Conservation (phyloP, 2,329 filamentous ascomycete species). For the Scytalidium lignicola region DNA sequence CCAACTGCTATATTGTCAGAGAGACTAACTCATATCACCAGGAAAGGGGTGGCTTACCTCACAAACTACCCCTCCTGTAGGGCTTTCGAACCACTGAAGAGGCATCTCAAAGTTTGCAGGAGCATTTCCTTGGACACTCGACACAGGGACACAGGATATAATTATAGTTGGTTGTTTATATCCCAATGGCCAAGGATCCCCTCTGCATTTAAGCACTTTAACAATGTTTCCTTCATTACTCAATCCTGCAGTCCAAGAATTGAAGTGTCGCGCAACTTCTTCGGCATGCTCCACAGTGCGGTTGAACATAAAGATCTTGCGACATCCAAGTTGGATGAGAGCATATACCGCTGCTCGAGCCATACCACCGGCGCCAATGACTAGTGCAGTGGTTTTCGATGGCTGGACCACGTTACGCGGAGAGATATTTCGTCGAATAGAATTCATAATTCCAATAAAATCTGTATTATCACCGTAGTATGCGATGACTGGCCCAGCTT, state of each 20-base stretch:
- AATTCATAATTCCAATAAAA: constrained; percentile 74
- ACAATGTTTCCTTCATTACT: constrained; percentile 24
- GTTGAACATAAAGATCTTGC: constrained; percentile 71
- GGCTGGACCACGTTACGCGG: constrained; percentile 62
- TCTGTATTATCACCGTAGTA: constrained; percentile 78
- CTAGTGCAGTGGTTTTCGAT: constrained; percentile 40
- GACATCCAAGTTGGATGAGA: constrained; percentile 71
- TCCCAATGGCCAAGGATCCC: constrained; percentile 59
- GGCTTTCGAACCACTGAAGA: constrained; percentile 62
- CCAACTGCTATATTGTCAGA: constrained; percentile 36
- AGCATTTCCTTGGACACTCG: constrained; percentile 57
- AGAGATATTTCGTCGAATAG: constrained; percentile 65
- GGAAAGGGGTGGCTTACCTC: constrained; percentile 36
- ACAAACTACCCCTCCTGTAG: constrained; percentile 70
- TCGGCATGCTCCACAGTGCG: constrained; percentile 63
- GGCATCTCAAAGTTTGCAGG: constrained; percentile 69
- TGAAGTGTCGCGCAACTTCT: constrained; percentile 65
- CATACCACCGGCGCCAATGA: constrained; percentile 69
- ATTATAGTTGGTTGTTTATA: constrained; percentile 67
- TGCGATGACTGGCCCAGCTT: constrained; percentile 60
- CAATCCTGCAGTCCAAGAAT: constrained; percentile 33
- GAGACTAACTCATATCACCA: neutral
- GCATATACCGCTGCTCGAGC: constrained; percentile 73
- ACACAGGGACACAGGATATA: constrained; percentile 70
- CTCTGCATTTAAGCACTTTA: constrained; percentile 49